These are phyloP conservation scores for Rubia tinctorum DNA, from an alignment of 305 asterid genomes.

Conservation along the genomic window DNA sequence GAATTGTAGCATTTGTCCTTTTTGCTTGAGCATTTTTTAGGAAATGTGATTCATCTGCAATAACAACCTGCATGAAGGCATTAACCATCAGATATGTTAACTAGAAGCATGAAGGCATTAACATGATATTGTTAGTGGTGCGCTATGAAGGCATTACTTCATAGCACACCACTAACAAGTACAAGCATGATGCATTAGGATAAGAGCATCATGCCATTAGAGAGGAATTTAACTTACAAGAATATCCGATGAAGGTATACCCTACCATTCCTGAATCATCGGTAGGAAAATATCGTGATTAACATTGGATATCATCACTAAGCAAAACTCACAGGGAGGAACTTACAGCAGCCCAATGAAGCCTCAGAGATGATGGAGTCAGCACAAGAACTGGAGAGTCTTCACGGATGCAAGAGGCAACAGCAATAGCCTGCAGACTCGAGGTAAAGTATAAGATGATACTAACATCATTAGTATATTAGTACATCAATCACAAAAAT, in stretches of 20 bases:
- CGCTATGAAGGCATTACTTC: too few relatives aligned
- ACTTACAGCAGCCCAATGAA: conserved; percentile 99
- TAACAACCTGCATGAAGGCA: conserved; percentile 65
- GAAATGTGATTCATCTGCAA: conserved; percentile 99
- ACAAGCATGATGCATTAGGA: conserved; percentile 3
- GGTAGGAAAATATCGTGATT: conserved; percentile 35
- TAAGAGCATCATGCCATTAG: conserved; percentile 13
- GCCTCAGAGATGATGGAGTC: conserved; percentile 92
- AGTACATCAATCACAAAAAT: too few relatives aligned
- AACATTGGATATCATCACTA: conserved; percentile 5
- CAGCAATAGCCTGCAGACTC: conserved; percentile 81
- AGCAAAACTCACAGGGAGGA: background rate
- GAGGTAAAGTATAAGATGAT: conserved; percentile 12
- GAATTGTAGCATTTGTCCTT: conserved; percentile 81
- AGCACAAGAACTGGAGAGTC: conserved; percentile 98
- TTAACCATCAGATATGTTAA: background rate
- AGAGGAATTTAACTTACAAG: conserved; percentile 44
- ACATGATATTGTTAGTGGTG: too few relatives aligned
- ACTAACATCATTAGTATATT: background rate
- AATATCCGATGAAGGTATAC: conserved; percentile 75
- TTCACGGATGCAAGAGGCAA: conserved; percentile 81
- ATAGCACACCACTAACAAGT: background rate
- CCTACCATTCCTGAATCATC: conserved; percentile 93
- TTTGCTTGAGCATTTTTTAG: conserved; percentile 96
- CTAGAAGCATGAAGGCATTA: too few relatives aligned